Base-by-base conservation (phyloP, 306 rosid genomes). In the Canavalia gladiata region DNA sequence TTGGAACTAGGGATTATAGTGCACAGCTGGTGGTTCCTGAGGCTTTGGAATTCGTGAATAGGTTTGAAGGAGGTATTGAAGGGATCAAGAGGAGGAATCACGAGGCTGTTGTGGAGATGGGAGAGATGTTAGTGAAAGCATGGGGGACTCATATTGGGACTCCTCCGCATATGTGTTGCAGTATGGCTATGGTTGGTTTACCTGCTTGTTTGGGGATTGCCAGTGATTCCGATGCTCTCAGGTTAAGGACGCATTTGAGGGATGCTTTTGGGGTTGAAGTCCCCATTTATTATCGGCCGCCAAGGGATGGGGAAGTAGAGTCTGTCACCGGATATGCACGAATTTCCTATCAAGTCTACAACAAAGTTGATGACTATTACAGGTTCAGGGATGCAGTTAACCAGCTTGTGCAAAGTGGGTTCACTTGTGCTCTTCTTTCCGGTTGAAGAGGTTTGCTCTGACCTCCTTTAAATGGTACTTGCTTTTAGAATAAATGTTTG, bases 1-100 rank as follows among this genome's bases (percentile, higher is more conserved):
- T 94, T 86, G 99, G 99, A 52, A 96, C 98, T 0, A 87, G 99
- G 84, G 99, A 96, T 72, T 96, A 96, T 41, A 96, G 99, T 81
- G 76, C 99, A 2, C 99, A 96, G 13, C 64, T 96, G 85, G 98
- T 96, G 45, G 97, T 96, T 30, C 97, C 97, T 1, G 78, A 85
- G 0, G 98, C 62, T 65, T 51, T 94, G 87, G 97, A 94, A 7
- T 96, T 96, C 69, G 80, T 92, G 4, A 82, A 87, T 68, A 83
- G 97, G 86, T 96, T 96, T 54, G 97, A 96, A 77, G 98, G 89
- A 2, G 99, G 99, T 4, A 87, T 94, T 56, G 94, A 96, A 74
- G 98, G 98, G 54, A 96, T 96, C 78, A 92, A 88, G 89, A 90
- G 76, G 87, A 87, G 99, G 85, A 96, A 94, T 79, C 99, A 96